Base-by-base conservation (phyloP, 1,139 yeast genomes). In the Zygosaccharomyces sapae region DNA sequence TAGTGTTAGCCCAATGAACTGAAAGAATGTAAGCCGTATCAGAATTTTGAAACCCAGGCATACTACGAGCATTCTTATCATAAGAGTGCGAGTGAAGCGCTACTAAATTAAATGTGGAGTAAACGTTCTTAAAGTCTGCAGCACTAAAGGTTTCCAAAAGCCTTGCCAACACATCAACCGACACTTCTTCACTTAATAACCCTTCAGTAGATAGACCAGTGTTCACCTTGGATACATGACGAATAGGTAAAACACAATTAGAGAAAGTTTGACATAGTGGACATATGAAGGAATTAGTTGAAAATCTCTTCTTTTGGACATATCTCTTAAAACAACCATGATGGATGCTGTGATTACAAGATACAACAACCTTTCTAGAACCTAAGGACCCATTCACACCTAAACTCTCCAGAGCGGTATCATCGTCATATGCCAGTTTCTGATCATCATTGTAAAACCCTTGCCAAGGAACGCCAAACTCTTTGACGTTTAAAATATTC, bases 261-360 rank as follows among this genome's bases (percentile, higher is more conserved):
- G 86, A 54, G 76, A 70, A 69, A 2, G 79, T 75, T 54, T 79
- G 80, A 61, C 90, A 84, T 41, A 84, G 69, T 0, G 90, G 89
- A 65, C 90, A 83, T 2, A 75, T 69, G 49, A 74, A 71, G 3
- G 68, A 56, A 16, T 55, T 49, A 1, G 57, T 49, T 0, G 55
- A 52, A 41, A 57, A 54, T 19, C 63, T 51, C 56, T 62, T 70
- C 58, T 63, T 60, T 54, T 62, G 63, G 63, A 55, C 70, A 62
- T 62, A 63, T 13, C 63, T 59, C 59, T 60, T 64, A 60, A 73
- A 79, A 62, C 94, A 85, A 10, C 64, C 58, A 52, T 68, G 73
- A 62, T 84, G 94, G 68, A 83, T 75, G 7, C 80, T 81, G 65
- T 84, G 94, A 20, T 85, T 82, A 69, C 92, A 84, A 2, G 86